A percentile compares a stretch with the other conserved stretches of the same genome.
phyloP scores from a whole-genome alignment of 2,329 filamentous ascomycete genomes.

The Scytalidium lignicola region DNA sequence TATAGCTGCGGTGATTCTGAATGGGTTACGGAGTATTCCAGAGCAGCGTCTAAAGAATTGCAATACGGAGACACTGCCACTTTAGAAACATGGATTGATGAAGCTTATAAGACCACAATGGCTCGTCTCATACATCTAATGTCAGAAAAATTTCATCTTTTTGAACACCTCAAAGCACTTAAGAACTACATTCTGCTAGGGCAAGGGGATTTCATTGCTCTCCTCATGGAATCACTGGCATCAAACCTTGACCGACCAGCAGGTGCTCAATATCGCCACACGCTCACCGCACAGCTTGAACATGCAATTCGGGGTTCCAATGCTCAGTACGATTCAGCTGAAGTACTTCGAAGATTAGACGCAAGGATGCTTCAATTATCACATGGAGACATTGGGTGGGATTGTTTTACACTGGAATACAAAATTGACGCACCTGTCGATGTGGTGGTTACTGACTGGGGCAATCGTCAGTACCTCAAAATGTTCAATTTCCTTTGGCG shows the following conservation, averaged over 20 bases:
- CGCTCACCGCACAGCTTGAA: conserved; percentile 93
- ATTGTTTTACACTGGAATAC: conserved; percentile 98
- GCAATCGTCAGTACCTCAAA: conserved; percentile 93
- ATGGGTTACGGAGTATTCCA: conserved; percentile 96
- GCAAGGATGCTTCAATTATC: conserved; percentile 97
- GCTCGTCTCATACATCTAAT: conserved; percentile 88
- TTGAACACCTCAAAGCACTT: conserved; percentile 83
- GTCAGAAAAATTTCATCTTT: conserved; percentile 91
- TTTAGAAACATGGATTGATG: conserved; percentile 87
- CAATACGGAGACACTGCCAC: conserved; percentile 90
- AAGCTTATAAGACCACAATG: conserved; percentile 98
- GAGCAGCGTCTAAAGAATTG: conserved; percentile 84
- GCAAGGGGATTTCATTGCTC: conserved; percentile 93
- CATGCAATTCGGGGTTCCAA: conserved; percentile 97
- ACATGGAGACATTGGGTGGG: conserved; percentile 97
- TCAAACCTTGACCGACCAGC: conserved; percentile 90
- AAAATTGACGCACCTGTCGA: conserved; percentile 96
- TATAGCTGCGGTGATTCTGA: conserved; percentile 89
- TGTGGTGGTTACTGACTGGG: conserved; percentile 94
- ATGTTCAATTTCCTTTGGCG: conserved; percentile 99
- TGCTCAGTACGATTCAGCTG: conserved; percentile 88
- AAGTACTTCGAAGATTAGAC: conserved; percentile 86
- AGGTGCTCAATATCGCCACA: conserved; percentile 95
- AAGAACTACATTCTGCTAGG: conserved; percentile 94
- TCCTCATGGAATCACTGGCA: conserved; percentile 94